Conservation (phyloP, 2,329 filamentous ascomycete genomes). For the Pyricularia pennisetigena region DNA sequence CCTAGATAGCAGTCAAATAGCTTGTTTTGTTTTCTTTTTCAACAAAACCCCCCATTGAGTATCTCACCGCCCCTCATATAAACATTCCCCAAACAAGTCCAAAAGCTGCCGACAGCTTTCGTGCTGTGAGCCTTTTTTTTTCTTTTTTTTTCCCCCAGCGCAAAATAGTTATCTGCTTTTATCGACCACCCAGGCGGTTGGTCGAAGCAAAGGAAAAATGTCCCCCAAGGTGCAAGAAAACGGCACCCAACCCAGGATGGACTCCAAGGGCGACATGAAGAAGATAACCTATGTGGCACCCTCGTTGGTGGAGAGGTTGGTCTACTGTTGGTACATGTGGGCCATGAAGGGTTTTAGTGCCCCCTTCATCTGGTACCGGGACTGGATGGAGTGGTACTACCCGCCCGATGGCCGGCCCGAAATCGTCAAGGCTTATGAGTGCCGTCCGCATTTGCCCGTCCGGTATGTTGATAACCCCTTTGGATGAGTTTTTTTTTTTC, state of each 20-base stretch:
- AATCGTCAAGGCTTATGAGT: slow-evolving; percentile 24
- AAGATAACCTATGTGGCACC: neutral
- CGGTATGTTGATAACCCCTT: slow-evolving; percentile 15
- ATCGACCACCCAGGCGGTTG: neutral
- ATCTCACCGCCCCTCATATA: neutral
- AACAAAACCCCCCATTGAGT: neutral
- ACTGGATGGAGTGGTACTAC: slow-evolving; percentile 18
- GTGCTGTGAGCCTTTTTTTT: neutral
- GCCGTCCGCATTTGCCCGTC: slow-evolving; percentile 20
- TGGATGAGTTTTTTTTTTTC: neutral
- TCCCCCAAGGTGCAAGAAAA: neutral
- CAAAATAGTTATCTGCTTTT: neutral
- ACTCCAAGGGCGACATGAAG: neutral
- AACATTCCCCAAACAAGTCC: neutral
- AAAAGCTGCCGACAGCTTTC: neutral
- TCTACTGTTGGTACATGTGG: slow-evolving; percentile 1
- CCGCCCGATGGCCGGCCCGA: slow-evolving; percentile 17
- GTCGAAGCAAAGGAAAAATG: neutral
- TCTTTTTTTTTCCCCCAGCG: neutral
- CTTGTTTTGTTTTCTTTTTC: neutral
- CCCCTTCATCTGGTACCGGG: slow-evolving; percentile 11
- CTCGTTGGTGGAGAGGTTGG: slow-evolving; percentile 1
- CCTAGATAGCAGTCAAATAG: neutral
- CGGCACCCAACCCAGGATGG: neutral
- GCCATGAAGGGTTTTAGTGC: slow-evolving; percentile 1